These are phyloP conservation scores for Solanum paucissectum DNA, from an alignment of 257 asterid genomes.

Conservation along the genomic window DNA sequence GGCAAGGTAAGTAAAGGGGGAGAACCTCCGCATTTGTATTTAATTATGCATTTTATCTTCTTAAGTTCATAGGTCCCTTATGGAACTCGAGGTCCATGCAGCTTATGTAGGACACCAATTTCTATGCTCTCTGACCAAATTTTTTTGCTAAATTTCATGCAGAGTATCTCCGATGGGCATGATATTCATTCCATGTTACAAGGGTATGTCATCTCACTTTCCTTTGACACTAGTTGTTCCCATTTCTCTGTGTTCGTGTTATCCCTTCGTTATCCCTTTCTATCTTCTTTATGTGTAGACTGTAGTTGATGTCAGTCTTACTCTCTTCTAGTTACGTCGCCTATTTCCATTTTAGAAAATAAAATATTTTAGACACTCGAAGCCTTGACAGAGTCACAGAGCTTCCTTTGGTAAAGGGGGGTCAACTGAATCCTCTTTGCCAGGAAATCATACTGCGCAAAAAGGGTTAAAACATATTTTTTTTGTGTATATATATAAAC, in stretches of 20 bases:
- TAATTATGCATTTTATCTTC: neutral
- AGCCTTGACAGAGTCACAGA: neutral
- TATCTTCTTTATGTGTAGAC: neutral
- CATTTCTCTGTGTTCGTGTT: neutral
- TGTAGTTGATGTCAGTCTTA: neutral
- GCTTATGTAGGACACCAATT: neutral
- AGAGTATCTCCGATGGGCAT: constrained; percentile 92
- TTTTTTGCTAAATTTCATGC: constrained; percentile 1
- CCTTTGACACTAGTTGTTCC: neutral
- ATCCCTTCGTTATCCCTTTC: neutral
- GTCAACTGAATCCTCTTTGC: neutral
- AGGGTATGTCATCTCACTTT: constrained; percentile 35
- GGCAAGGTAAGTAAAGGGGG: constrained; percentile 61
- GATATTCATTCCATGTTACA: constrained; percentile 95
- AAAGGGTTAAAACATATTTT: too few species aligned
- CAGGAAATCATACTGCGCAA: neutral
- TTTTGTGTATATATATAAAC: neutral
- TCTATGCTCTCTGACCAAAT: neutral
- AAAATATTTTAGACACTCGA: neutral
- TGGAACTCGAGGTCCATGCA: neutral
- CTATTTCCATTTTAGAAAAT: neutral
- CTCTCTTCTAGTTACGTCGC: neutral
- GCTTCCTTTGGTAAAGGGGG: neutral
- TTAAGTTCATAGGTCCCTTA: neutral
- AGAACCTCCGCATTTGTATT: neutral